phyloP scores from a whole-genome alignment of 176 grass and related monocot genomes.

The Hordeum marinum region DNA sequence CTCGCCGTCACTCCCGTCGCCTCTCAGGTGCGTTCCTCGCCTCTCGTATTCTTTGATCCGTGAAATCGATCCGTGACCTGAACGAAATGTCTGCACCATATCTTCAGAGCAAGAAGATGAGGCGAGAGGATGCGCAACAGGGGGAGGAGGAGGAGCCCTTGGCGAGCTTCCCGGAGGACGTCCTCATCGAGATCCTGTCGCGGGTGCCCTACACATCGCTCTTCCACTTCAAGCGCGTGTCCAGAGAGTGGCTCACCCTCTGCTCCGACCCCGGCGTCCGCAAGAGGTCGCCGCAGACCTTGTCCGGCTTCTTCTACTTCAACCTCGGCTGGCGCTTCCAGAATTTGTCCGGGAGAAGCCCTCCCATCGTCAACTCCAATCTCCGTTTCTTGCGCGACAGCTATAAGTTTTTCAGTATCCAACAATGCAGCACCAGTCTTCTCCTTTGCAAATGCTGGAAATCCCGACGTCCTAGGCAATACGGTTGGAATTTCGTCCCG shows the following conservation, averaged over 20 bases:
- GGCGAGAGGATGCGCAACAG: no score
- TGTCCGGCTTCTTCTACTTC: background rate
- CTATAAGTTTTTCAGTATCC: background rate
- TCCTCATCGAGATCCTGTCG: background rate
- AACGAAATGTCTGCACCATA: no score
- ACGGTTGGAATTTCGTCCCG: no score
- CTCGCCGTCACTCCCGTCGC: no score
- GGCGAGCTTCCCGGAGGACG: background rate
- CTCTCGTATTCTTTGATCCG: no score
- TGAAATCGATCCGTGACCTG: no score
- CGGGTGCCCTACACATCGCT: background rate
- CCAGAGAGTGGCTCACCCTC: background rate
- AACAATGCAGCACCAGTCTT: background rate
- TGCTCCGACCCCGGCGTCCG: background rate
- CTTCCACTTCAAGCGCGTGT: background rate
- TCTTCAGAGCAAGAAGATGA: no score
- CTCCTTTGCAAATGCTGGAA: background rate
- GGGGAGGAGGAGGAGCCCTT: background rate
- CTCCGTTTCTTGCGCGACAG: background rate
- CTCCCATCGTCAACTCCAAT: background rate
- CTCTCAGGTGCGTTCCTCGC: no score
- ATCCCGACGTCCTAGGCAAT: background rate
- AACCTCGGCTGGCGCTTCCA: background rate
- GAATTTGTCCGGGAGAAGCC: background rate
- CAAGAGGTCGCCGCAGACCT: background rate